phyloP scores from a whole-genome alignment of 768 basidiomycete species.

The Pisolithus albus region DNA sequence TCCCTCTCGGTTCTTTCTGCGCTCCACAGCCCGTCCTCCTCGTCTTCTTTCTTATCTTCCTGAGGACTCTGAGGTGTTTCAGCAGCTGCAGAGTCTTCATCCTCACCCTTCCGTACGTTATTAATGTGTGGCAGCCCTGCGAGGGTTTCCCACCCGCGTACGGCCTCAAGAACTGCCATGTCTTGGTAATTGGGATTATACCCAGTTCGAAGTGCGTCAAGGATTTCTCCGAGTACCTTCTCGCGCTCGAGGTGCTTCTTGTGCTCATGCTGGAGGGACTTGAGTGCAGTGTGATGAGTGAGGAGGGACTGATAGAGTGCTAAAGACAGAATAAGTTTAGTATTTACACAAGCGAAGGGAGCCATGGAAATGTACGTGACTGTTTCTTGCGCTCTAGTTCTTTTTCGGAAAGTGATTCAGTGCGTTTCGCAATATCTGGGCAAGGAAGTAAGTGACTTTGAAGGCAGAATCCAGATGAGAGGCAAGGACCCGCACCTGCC shows the following conservation, averaged over 20 bases:
- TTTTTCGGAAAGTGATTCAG: conserved; percentile 72
- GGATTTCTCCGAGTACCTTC: conserved; percentile 72
- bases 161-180: conserved; percentile 97
- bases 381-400: conserved; percentile 79
- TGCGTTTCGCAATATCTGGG: conserved; percentile 68
- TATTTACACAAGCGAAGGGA: background rate
- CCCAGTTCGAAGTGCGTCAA: conserved; percentile 69
- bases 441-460: background rate
- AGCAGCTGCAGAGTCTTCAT: conserved; percentile 29
- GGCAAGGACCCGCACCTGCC: conserved; percentile 44
- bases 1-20: conserved; percentile 51
- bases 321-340: conserved; percentile 25
- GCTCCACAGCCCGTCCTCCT: conserved; percentile 58
- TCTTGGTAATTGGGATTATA: conserved; percentile 99
- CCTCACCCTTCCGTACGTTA: conserved; percentile 49
- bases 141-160: conserved; percentile 84
- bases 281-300: conserved; percentile 67
- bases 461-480: background rate
- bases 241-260: conserved; percentile 69
- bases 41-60: conserved; percentile 34
- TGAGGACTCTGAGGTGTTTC: conserved; percentile 9
- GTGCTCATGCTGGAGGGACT: conserved; percentile 68
- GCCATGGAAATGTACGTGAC: conserved; percentile 56
- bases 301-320: conserved; percentile 75
- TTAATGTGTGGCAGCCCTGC: conserved; percentile 67